Evolutionary conservation across 208 protist genomes (phyloP).

Genomic region (Leptomonas seymouri): DNA sequence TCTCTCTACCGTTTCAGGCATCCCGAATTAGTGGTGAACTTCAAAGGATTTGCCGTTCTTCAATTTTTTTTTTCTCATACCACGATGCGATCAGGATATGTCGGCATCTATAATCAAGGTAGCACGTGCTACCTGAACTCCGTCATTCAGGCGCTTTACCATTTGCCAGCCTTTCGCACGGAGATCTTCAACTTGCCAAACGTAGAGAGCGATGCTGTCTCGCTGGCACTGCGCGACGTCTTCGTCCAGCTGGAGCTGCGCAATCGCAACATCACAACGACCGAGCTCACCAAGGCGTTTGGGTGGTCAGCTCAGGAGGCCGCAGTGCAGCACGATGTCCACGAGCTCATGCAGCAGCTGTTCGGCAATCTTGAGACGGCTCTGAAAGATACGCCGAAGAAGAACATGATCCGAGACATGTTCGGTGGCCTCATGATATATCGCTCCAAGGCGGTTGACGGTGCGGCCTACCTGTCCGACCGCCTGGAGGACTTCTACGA

Average conservation of each 20-base stretch:
- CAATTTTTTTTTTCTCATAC: not conserved
- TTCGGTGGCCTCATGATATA: conserved; percentile 80
- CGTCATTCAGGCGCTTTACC: conserved; percentile 85
- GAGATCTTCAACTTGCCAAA: conserved; percentile 45
- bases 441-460: conserved; percentile 70
- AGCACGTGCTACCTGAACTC: conserved; percentile 93
- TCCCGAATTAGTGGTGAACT: too few relatives aligned
- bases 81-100: conserved; percentile 37
- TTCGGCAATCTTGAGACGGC: conserved; percentile 82
- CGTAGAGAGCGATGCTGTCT: conserved; percentile 36
- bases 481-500: conserved; percentile 88
- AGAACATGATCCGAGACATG: conserved; percentile 71
- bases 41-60: not conserved
- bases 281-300: conserved; percentile 87
- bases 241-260: conserved; percentile 75
- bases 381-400: conserved; percentile 74
- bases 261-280: conserved; percentile 60
- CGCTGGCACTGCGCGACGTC: conserved; percentile 63
- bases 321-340: conserved; percentile 89
- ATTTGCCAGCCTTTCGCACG: conserved; percentile 74
- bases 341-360: conserved; percentile 88
- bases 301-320: conserved; percentile 75
- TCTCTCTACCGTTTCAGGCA: too few relatives aligned
- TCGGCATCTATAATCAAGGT: conserved; percentile 89
- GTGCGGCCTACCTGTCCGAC: conserved; percentile 64